Percentiles rank a stretch among this genome's conserved stretches.
These are phyloP conservation scores for Gracilaria gracilis DNA, from an alignment of 23 red algal species.

Conservation along the genomic window DNA sequence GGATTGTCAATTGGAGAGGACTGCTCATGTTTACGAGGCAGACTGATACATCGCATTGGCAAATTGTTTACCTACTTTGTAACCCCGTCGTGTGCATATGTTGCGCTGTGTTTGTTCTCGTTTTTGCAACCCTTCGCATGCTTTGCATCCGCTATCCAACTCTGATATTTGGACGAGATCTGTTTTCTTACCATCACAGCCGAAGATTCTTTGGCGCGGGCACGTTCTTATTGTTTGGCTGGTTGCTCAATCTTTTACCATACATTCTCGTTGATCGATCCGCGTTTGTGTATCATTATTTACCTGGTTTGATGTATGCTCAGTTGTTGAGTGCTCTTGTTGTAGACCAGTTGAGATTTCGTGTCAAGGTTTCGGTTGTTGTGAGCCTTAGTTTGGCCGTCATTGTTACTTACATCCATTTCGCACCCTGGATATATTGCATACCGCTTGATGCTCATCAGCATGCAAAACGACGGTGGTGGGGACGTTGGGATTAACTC, in stretches of 20 bases:
- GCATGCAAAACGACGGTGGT: conserved; percentile 10
- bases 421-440: conserved; percentile 9
- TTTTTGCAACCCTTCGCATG: not conserved
- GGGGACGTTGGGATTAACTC: conserved; percentile 2
- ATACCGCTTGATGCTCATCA: not conserved
- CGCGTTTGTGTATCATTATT: conserved; percentile 83
- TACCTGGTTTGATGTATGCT: conserved; percentile 74
- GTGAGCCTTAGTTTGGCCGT: not conserved
- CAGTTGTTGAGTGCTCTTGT: conserved; percentile 64
- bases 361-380: not conserved
- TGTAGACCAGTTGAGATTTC: conserved; percentile 52
- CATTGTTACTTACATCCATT: not conserved
- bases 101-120: not conserved
- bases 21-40: conserved; percentile 70
- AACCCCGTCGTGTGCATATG: conserved; percentile 48
- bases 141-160: not conserved
- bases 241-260: conserved; percentile 59
- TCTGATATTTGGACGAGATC: not conserved
- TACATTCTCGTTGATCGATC: conserved; percentile 66
- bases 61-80: conserved; percentile 72
- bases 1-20: conserved; percentile 75
- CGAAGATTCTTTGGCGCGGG: not conserved
- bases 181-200: not conserved
- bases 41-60: not conserved
- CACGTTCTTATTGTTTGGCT: conserved; percentile 64